Base-by-base conservation (phyloP, 108 stramenopile species). In the Poteriospumella lacustris region DNA sequence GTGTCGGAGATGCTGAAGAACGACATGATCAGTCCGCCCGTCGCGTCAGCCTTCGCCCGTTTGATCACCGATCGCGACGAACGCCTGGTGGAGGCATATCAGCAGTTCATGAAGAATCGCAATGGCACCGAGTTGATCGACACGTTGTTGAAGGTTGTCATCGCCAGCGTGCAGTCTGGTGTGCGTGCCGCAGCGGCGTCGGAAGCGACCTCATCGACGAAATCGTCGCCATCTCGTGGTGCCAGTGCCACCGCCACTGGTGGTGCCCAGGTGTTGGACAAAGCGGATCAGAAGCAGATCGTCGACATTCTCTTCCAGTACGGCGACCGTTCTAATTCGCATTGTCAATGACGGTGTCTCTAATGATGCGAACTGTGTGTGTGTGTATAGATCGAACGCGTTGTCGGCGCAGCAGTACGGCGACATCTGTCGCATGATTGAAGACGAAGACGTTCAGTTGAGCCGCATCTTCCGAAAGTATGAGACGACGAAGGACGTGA, bases 101-200 rank as follows among this genome's bases (percentile, higher is more conserved):
- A 73, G 12, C 12, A 3, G 3, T 73, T 33, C 26, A 34, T 42
- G 36, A 5, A 42, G 29, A 42, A 26, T 34, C 28, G 36, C 9
- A 33, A 64, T 33, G 60, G 60, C 36, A 34, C 60, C 9, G 60
- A 64, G 33, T 64, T 64, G 60, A 24, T 64, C 3, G 60, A 64
- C 31, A 64, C 60, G 9, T 33, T 64, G 31, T 64, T 64, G 31
- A 3, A 34, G 5, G 36, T 64, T 33, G 60, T 19, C 29, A 64
- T 52, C 19, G 47, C 47, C 47, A 52, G 47, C 19, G 47, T 52
- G 47, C 15, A 52, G n/a, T n/a, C n/a, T n/a, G n/a, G n/a, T n/a
- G n/a, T n/a, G n/a, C n/a, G n/a, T n/a, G n/a, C n/a, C n/a, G n/a
- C n/a, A 24, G 52, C n/a, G n/a, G n/a, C n/a, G n/a, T n/a, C n/a